Evolutionary conservation across 495 filamentous ascomycete species (phyloP).

Genomic region (Talaromyces proteolyticus): DNA sequence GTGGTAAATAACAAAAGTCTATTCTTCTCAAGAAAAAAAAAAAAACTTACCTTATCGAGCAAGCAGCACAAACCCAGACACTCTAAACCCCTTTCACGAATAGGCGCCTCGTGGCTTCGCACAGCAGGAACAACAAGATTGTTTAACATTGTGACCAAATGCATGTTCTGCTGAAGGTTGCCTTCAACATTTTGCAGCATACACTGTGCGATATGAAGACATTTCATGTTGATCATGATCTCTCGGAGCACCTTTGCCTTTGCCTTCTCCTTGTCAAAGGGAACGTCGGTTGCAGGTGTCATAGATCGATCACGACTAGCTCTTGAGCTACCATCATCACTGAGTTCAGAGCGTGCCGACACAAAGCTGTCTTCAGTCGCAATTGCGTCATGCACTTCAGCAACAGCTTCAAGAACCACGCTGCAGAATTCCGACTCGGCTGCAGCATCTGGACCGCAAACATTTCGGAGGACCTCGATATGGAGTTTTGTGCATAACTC

Average conservation of each 20-base stretch:
- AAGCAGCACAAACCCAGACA: constrained; percentile 89
- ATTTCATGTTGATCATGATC: constrained; percentile 97
- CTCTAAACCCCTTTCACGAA: constrained; percentile 81
- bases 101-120: constrained; percentile 84
- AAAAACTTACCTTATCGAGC: constrained; percentile 63
- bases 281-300: constrained; percentile 37
- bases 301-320: constrained; percentile 30
- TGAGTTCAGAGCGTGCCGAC: constrained; percentile 80
- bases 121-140: constrained; percentile 94
- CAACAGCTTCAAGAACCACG: constrained; percentile 85
- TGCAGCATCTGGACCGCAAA: constrained; percentile 69
- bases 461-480: constrained; percentile 72
- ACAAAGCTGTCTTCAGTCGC: constrained; percentile 81
- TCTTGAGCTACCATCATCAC: constrained; percentile 42
- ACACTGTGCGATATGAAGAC: constrained; percentile 93
- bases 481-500: constrained; percentile 88
- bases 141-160: constrained; percentile 91
- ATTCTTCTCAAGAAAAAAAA: no score
- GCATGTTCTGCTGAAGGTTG: constrained; percentile 75
- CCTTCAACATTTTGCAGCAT: constrained; percentile 91
- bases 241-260: constrained; percentile 79
- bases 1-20: constrained; percentile 6
- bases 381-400: constrained; percentile 92
- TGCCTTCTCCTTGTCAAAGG: constrained; percentile 63
- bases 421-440: constrained; percentile 92